Evolutionary conservation across 2,329 filamentous ascomycete species (phyloP).

Genomic region (Periconia digitata): DNA sequence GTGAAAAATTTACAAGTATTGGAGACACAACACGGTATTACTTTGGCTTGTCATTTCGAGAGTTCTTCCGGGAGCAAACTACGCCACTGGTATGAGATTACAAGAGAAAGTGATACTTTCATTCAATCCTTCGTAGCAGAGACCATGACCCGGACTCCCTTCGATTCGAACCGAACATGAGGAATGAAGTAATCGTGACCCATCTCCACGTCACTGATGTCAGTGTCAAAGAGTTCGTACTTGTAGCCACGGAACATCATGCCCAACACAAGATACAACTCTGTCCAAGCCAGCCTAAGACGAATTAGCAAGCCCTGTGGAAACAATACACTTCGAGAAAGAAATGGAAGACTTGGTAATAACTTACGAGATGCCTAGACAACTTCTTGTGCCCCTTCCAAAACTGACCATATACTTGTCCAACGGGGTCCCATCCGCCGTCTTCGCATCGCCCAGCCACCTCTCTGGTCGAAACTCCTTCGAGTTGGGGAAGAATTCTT

Average conservation of each 20-base stretch:
- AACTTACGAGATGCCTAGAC: constrained; percentile 44
- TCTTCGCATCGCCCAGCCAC: constrained; percentile 40
- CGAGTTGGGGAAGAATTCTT: constrained; percentile 41
- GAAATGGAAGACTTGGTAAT: constrained; percentile 1
- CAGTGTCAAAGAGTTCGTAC: constrained; percentile 34
- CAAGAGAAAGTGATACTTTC: background rate
- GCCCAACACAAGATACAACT: constrained; percentile 36
- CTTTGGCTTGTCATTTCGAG: too few relatives aligned
- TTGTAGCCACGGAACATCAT: constrained; percentile 37
- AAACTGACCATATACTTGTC: constrained; percentile 48
- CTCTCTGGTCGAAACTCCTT: constrained; percentile 43
- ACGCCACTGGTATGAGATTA: too few relatives aligned
- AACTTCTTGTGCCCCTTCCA: constrained; percentile 45
- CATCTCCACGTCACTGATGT: constrained; percentile 33
- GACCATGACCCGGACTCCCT: constrained; percentile 40
- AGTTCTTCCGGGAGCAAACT: too few relatives aligned
- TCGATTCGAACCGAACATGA: constrained; percentile 29
- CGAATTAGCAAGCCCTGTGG: background rate
- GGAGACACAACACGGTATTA: too few relatives aligned
- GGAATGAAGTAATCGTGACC: constrained; percentile 45
- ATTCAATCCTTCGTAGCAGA: constrained; percentile 20
- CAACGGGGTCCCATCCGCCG: constrained; percentile 32
- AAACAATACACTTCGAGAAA: background rate
- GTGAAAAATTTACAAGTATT: too few relatives aligned
- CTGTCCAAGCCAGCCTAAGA: constrained; percentile 32